phyloP scores from a whole-genome alignment of 1,284 basidiomycete species.

The Clitocybe nebularis region DNA sequence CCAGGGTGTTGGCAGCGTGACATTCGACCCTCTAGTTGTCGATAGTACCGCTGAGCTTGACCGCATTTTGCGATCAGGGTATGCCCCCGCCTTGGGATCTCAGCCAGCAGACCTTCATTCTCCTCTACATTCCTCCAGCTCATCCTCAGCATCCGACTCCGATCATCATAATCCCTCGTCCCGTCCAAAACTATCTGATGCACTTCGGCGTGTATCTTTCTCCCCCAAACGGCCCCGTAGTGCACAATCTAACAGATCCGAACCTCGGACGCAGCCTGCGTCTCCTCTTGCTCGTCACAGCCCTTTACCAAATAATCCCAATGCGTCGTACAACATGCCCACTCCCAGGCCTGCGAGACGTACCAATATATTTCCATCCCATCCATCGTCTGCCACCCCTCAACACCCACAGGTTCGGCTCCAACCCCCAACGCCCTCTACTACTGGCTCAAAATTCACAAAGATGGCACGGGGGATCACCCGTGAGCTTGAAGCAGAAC shows the following conservation, averaged over 20 bases:
- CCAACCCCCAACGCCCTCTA: slow-evolving; percentile 55
- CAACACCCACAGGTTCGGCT: slow-evolving; percentile 45
- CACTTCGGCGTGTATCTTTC: slow-evolving; percentile 59
- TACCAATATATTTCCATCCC: slow-evolving; percentile 28
- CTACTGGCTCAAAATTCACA: slow-evolving; percentile 49
- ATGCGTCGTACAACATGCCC: slow-evolving; percentile 25
- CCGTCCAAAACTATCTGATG: slow-evolving; percentile 63
- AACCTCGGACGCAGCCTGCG: slow-evolving; percentile 15
- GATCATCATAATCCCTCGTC: slow-evolving; percentile 29
- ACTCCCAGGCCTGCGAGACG: slow-evolving; percentile 32
- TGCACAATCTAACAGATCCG: slow-evolving; percentile 28
- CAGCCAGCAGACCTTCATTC: slow-evolving; percentile 33
- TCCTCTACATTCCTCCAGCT: slow-evolving; percentile 35
- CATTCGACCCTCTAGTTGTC: slow-evolving; percentile 51
- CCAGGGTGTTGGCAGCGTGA: slow-evolving; percentile 25
- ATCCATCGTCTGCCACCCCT: slow-evolving; percentile 15
- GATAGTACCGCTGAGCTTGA: slow-evolving; percentile 64
- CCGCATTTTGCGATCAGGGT: slow-evolving; percentile 52
- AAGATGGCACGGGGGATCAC: slow-evolving; percentile 51
- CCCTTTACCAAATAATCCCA: slow-evolving; percentile 12
- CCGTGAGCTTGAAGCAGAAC: slow-evolving; percentile 49
- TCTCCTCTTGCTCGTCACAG: slow-evolving; percentile 24
- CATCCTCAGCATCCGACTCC: slow-evolving; percentile 42
- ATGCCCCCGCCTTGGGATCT: slow-evolving; percentile 29
- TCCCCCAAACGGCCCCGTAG: slow-evolving; percentile 68